Evolutionary conservation across 2,329 filamentous ascomycete genomes (phyloP), one percentile per base, ranked within the genome.

Genomic region (Trichoderma semiorbis): DNA sequence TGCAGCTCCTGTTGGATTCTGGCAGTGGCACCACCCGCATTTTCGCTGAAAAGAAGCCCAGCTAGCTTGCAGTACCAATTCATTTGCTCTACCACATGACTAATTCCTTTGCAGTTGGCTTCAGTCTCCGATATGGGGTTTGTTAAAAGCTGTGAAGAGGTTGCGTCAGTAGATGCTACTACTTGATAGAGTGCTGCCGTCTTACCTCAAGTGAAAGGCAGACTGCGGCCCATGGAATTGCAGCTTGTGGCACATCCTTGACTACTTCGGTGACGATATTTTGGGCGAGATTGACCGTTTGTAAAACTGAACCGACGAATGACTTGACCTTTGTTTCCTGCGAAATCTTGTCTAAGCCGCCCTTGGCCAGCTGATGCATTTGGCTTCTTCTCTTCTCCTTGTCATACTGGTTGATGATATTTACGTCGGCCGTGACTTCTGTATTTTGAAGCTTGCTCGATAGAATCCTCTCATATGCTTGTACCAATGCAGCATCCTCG

Each of bases 171-270:
- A 7, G 21, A 32, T 32, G 11, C 14, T 34, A 7, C 11, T 3
- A 2, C 7, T 3, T 7, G 7, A 6, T 3, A 14, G 28, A 32
- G 14, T 21, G 14, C 0, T 24, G 66, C 55, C 72, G 61, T 57
- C 73, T 62, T 58, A 83, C 80, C 76, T 83, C 74, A 5, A 84
- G 68, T 11, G 64, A 75, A 66, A 82, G 71, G 70, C 76, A 80
- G 32, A 82, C 76, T 11, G 79, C 77, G 11, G 76, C 76, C 82
- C 80, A 84, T 10, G 80, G 77, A 43, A 83, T 67, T 5, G 80
- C 78, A 24, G 81, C 81, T 70, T 81, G 73, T 1, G 81, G 80
- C 5, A 76, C 73, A 16, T 73, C 73, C 62, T 80, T 73, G 7
- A 83, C 36, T 2, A 75, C 32, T 11, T 60, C 12, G 10, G 5